Evolutionary conservation across 176 grass and related monocot species (phyloP).

Genomic region (Oryza meyeriana): DNA sequence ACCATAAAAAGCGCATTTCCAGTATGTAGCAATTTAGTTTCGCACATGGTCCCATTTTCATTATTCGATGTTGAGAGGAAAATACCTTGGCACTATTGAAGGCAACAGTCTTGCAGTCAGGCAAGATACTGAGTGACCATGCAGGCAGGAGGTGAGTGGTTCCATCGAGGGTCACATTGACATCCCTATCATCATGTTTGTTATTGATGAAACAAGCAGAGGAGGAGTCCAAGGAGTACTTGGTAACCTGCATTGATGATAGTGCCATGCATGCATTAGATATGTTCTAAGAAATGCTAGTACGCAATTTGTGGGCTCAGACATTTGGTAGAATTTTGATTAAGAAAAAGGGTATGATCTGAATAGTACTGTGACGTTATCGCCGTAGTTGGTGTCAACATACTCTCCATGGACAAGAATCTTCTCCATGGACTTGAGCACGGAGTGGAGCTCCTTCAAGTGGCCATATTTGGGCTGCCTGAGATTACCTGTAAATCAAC

Average conservation of each 20-base stretch:
- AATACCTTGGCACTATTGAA: slow-evolving; percentile 78
- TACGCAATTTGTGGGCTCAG: no score
- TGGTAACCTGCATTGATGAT: slow-evolving; percentile 42
- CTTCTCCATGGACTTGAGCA: slow-evolving; percentile 62
- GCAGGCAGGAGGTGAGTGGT: slow-evolving; percentile 49
- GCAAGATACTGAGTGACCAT: slow-evolving; percentile 83
- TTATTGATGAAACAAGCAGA: slow-evolving; percentile 74
- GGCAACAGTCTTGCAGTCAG: slow-evolving; percentile 57
- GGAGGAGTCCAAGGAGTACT: slow-evolving; percentile 34
- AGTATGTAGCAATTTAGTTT: no score
- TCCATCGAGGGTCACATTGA: slow-evolving; percentile 46
- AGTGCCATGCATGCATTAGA: no score
- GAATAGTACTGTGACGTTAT: slow-evolving; percentile 30
- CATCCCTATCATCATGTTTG: slow-evolving; percentile 30
- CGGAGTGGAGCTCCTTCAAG: slow-evolving; percentile 25
- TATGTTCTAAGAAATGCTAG: no score
- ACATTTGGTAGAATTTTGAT: background rate
- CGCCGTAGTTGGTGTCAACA: slow-evolving; percentile 17
- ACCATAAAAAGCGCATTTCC: no score
- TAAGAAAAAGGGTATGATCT: background rate
- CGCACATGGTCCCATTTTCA: no score
- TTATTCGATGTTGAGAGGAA: background rate
- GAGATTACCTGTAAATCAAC: background rate
- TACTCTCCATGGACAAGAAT: slow-evolving; percentile 47
- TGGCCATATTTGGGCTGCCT: background rate